These are phyloP conservation scores for Hyaloperonospora brassicae DNA, from an alignment of 352 stramenopile genomes.

Conservation along the genomic window DNA sequence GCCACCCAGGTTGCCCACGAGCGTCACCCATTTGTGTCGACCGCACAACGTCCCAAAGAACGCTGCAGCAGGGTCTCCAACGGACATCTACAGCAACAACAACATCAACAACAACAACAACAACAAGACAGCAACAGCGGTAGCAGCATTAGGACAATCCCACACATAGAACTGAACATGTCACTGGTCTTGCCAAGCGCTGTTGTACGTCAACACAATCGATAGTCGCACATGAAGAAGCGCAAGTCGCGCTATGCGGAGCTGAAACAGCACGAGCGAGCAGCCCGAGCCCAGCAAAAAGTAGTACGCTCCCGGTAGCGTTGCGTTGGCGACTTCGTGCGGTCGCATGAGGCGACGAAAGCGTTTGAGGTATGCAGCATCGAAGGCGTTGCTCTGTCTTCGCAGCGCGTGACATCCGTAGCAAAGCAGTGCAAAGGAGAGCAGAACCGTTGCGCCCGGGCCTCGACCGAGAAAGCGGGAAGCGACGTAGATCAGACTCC, in stretches of 20 bases:
- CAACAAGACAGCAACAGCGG: no score
- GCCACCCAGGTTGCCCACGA: constrained; percentile 16
- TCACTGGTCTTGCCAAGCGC: neutral
- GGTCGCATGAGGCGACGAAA: constrained; percentile 40
- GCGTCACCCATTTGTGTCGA: constrained; percentile 22
- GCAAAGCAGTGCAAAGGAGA: constrained; percentile 31
- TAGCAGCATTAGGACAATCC: neutral
- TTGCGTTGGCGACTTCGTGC: constrained; percentile 30
- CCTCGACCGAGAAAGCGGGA: constrained; percentile 19
- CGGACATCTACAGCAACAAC: constrained; percentile 30
- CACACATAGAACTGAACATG: neutral
- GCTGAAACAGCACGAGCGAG: constrained; percentile 32
- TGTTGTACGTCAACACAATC: neutral
- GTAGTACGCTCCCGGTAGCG: constrained; percentile 49
- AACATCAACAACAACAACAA: constrained; percentile 7
- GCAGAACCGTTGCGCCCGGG: constrained; percentile 21
- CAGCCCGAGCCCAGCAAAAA: constrained; percentile 45
- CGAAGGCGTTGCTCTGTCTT: constrained; percentile 18
- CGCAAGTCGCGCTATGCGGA: constrained; percentile 35
- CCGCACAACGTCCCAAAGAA: constrained; percentile 41
- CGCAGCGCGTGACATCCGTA: constrained; percentile 31
- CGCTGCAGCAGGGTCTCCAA: constrained; percentile 44
- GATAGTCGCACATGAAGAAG: constrained; percentile 42
- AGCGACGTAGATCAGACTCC: constrained; percentile 38
- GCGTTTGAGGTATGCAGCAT: constrained; percentile 33